Evolutionary conservation across 2,329 filamentous ascomycete genomes (phyloP), one percentile per base, ranked within the genome.

Genomic region (Paraphoma chrysanthemicola): DNA sequence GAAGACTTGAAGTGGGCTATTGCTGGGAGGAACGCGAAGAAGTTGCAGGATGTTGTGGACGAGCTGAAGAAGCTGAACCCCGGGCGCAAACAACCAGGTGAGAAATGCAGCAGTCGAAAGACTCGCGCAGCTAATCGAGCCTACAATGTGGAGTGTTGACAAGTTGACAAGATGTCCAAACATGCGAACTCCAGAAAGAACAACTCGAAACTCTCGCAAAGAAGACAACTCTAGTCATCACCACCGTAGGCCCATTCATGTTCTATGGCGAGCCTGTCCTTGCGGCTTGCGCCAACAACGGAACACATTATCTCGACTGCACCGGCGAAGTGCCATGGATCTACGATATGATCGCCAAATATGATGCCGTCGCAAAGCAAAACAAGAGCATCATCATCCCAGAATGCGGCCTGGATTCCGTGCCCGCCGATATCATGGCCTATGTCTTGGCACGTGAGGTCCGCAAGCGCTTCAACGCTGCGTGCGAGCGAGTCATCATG

Each of bases 1-100:
- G 91, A 90, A 16, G 86, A 92, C 72, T 76, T 96, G 59, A 92
- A 87, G 80, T 97, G 93, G 93, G 93, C 92, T 12, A 82, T 97
- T 53, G 91, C 92, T 44, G 93, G 93, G 30, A 90, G 93, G 28
- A 93, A 91, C n/a, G 80, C 83, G 47, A 80, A 82, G 47, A 97
- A 97, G 76, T 83, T 98, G 4, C 84, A 90, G 63, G 78, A 79
- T 41, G 77, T 97, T 10, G 86, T 88, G 7, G 80, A 87, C 50
- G 86, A 91, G 52, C 83, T 93, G 72, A 87, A 87, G 67, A 73
- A 79, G 54, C 69, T 90, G 56, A 90, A 90, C 71, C 81, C 88
- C 2, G 88, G 96, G 74, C 88, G 93, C 51, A 71, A 80, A 36
- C 83, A 86, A 51, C 92, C 93, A 70, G 86, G 90, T 91, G 84